These are phyloP conservation scores for Aciculosporium take DNA, from an alignment of 2,329 filamentous ascomycete genomes.

Conservation along the genomic window DNA sequence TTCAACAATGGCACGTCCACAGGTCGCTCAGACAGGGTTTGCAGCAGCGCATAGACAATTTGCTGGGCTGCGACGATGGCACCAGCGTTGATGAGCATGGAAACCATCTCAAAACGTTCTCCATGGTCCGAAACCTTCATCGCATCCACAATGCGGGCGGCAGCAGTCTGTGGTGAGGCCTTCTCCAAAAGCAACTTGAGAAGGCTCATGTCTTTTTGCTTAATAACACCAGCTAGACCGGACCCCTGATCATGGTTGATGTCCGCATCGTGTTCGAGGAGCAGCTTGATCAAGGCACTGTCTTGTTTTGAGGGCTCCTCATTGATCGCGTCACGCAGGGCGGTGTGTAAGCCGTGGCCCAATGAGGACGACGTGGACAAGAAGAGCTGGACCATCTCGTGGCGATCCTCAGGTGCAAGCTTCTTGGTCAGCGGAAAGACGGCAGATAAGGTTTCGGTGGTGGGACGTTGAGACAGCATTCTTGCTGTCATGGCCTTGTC, in stretches of 20 bases:
- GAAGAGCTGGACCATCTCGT: conserved; percentile 35
- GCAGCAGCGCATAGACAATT: conserved; percentile 28
- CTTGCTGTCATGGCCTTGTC: conserved; percentile 29
- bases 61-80: conserved; percentile 28
- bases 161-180: conserved; percentile 31
- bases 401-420: conserved; percentile 28
- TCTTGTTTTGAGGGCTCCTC: conserved; percentile 34
- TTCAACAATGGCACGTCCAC: conserved; percentile 35
- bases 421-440: conserved; percentile 34
- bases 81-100: conserved; percentile 30
- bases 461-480: conserved; percentile 33
- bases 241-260: conserved; percentile 39
- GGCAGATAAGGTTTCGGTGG: conserved; percentile 29
- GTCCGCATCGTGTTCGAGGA: conserved; percentile 38
- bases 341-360: conserved; percentile 31
- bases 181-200: conserved; percentile 31
- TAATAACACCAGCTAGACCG: conserved; percentile 33
- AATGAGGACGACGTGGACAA: conserved; percentile 34
- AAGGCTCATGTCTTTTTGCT: conserved; percentile 31
- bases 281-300: conserved; percentile 34
- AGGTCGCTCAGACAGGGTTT: conserved; percentile 28
- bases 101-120: conserved; percentile 31
- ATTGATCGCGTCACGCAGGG: conserved; percentile 37
- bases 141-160: conserved; percentile 32
- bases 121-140: conserved; percentile 30